These are phyloP conservation scores for Trichomonascus vanleenenianus DNA, from an alignment of 805 yeast species.

Conservation along the genomic window DNA sequence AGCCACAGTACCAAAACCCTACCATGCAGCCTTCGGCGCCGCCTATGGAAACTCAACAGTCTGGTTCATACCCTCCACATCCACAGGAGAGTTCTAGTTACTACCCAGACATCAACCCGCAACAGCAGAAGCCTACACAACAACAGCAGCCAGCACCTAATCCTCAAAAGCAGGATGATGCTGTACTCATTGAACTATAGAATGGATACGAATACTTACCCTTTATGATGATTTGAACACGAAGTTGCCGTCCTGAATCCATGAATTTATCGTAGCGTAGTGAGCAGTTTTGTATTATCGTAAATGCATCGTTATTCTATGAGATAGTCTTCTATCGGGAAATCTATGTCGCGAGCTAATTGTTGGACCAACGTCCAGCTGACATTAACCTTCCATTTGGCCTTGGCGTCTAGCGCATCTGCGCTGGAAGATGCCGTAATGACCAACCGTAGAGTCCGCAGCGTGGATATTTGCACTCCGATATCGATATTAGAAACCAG, in stretches of 20 bases:
- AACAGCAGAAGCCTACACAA: slow-evolving; percentile 10
- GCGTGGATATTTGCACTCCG: slow-evolving; percentile 49
- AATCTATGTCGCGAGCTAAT: slow-evolving; percentile 54
- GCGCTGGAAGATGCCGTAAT: slow-evolving; percentile 33
- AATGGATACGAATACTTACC: too few relatives aligned
- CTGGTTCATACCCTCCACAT: not conserved
- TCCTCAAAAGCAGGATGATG: slow-evolving; percentile 13
- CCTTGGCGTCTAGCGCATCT: slow-evolving; percentile 57
- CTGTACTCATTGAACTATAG: slow-evolving; percentile 19
- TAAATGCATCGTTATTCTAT: slow-evolving; percentile 24
- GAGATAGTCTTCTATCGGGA: slow-evolving; percentile 60
- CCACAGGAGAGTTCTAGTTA: not conserved
- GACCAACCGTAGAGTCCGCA: slow-evolving; percentile 46
- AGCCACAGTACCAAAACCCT: not conserved
- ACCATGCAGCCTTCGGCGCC: too few relatives aligned
- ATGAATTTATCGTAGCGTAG: not conserved
- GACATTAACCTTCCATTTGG: slow-evolving; percentile 74
- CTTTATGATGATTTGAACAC: too few relatives aligned
- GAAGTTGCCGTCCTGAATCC: not conserved
- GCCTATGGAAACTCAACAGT: not conserved
- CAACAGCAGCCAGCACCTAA: not conserved
- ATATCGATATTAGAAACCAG: slow-evolving; percentile 30
- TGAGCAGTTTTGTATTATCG: not conserved
- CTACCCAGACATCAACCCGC: not conserved
- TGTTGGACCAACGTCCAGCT: slow-evolving; percentile 56